Percentiles rank a stretch among this genome's conserved stretches.
phyloP scores from a whole-genome alignment of 2,329 filamentous ascomycete species.

The Neofusicoccum cordaticola region DNA sequence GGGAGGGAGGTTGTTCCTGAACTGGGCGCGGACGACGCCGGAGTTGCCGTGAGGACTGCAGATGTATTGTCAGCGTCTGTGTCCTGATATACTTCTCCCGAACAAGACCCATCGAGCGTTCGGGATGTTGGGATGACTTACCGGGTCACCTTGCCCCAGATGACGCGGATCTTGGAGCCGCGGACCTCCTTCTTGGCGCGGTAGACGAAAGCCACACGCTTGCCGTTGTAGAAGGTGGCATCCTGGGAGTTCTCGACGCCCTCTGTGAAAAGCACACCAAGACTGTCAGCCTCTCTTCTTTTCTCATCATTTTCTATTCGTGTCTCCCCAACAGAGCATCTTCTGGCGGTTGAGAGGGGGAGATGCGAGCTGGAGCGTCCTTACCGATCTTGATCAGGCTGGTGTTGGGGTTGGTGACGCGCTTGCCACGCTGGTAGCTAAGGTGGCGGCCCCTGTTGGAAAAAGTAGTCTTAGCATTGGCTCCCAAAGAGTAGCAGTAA shows the following conservation, averaged over 20 bases:
- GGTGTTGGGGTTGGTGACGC: slow-evolving; percentile 51
- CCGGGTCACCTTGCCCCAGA: slow-evolving; percentile 95
- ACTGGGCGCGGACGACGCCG: slow-evolving; percentile 92
- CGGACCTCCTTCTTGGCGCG: slow-evolving; percentile 87
- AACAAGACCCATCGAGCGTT: no score
- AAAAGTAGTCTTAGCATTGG: slow-evolving; percentile 1
- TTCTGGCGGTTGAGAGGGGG: not conserved
- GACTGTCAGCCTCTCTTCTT: not conserved
- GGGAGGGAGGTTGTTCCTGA: slow-evolving; percentile 86
- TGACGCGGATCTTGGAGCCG: slow-evolving; percentile 91
- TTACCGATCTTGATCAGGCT: slow-evolving; percentile 89
- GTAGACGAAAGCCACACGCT: slow-evolving; percentile 97
- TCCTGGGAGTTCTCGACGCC: slow-evolving; percentile 81
- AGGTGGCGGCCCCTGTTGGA: slow-evolving; percentile 81
- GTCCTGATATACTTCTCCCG: no score
- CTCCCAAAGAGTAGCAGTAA: no score
- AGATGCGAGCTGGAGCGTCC: slow-evolving; percentile 38
- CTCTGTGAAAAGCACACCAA: not conserved
- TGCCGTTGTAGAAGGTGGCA: slow-evolving; percentile 94
- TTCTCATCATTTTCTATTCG: not conserved
- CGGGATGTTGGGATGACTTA: not conserved
- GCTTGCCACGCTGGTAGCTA: slow-evolving; percentile 92
- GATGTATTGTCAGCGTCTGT: slow-evolving; percentile 1
- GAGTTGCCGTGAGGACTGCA: slow-evolving; percentile 69
- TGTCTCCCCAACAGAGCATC: not conserved